Evolutionary conservation across 2,329 filamentous ascomycete species (phyloP).

Genomic region (Bertia moriformis): DNA sequence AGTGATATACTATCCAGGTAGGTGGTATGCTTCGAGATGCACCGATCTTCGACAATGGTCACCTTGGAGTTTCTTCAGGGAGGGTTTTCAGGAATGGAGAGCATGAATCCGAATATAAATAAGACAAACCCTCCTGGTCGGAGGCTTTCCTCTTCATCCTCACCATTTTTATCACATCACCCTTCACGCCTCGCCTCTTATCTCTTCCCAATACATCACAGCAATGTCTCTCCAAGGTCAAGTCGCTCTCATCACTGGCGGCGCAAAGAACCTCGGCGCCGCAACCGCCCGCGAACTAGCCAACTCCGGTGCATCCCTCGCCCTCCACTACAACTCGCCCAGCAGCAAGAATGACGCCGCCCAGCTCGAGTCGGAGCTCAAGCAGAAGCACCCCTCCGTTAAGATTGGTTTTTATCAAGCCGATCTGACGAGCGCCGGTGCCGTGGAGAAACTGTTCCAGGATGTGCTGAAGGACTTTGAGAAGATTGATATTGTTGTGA

Average conservation of each 20-base stretch:
- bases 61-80: too few species aligned
- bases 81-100: too few species aligned
- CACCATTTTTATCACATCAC: not conserved
- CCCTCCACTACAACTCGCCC: slow-evolving; percentile 26
- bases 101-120: too few species aligned
- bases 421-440: slow-evolving; percentile 22
- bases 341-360: slow-evolving; percentile 18
- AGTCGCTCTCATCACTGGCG: not conserved
- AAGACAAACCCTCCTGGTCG: too few species aligned
- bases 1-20: too few species aligned
- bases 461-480: slow-evolving; percentile 22
- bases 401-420: slow-evolving; percentile 24
- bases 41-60: too few species aligned
- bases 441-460: slow-evolving; percentile 24
- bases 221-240: not conserved
- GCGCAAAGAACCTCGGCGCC: not conserved
- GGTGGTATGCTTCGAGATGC: too few species aligned
- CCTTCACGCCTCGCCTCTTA: not conserved
- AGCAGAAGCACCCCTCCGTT: slow-evolving; percentile 12
- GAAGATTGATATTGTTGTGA: slow-evolving; percentile 30
- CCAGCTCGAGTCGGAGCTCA: slow-evolving; percentile 20
- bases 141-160: too few species aligned
- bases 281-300: not conserved
- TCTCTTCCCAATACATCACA: not conserved
- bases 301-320: slow-evolving; percentile 9